Evolutionary conservation across 441 rosid species (phyloP), one percentile per base, ranked within the genome.

Genomic region (Syzygium malaccense): DNA sequence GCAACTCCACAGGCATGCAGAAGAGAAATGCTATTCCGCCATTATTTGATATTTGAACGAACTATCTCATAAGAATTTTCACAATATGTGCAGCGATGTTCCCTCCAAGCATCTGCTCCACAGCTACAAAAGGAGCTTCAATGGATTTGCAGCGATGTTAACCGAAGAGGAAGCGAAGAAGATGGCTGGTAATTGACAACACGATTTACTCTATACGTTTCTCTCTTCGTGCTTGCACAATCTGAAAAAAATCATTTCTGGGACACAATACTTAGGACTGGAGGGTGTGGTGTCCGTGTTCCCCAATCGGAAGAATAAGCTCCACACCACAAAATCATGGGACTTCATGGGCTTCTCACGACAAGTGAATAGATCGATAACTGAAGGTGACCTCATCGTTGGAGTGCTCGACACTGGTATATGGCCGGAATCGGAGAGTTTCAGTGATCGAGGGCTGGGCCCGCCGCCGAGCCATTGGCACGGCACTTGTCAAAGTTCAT

Each of bases 231-330:
- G 17, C 55, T 15, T 53, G 55, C 6, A 53, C 17, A 53, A 53
- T 14, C 55, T 53, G 7, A 14, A 53, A 55, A 55, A 55, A 55
- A 19, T 55, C 25, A 19, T 19, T 25, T 60, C 83, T 85, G n/a
- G 30, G 57, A 55, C 57, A 7, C 56, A 78, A 45, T 86, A n/a
- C 87, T 85, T 23, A 93, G 94, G 78, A 23, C 79, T 89, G 89
- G 92, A 94, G 32, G 95, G 91, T 11, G 95, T 95, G 45, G 94
- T 93, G 17, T 95, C 96, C 15, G 95, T 95, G 87, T 94, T 95
- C 90, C 95, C 91, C 1, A 94, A 83, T 88, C 89, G 87, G 86
- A 95, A 45, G 90, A 89, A 90, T 71, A 91, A 92, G 56, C 95
- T 95, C 78, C 97, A 93, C 51, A 96, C 97, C 7, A 95, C 97